Base-by-base conservation (phyloP, 345 rosid species). In the Zanthoxylum bungeanum region DNA sequence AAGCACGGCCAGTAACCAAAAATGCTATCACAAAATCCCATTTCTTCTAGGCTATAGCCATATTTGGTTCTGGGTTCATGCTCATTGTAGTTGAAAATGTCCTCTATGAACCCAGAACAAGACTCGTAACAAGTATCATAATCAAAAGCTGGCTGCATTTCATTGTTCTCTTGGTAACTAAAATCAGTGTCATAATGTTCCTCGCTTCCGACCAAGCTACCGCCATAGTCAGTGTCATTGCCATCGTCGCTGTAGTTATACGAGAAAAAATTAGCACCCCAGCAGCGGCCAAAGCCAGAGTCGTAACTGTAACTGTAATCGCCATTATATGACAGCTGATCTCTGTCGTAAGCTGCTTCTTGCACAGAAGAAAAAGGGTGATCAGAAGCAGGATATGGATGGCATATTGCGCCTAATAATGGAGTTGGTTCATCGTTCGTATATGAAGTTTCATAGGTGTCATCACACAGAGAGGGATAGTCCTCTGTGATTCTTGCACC, bases 1-100 rank as follows among this genome's bases (percentile, higher is more conserved):
- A 80, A 19, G 75, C 81, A 83, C 42, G 85, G 85, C 81, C 80
- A 78, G 64, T 78, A 75, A 73, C 80, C 76, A 3, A 77, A 78
- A 30, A 80, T 56, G 42, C 74, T 69, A 73, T 75, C 78, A 25
- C 59, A 77, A 46, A 70, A 16, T 27, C 40, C 74, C 24, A 57
- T 4, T 24, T 71, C 76, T 55, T 80, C 68, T 7, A 10, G 37
- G 53, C 66, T 47, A 36, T 60, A 69, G 51, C 53, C 58, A 14
- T 42, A 10, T 4, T 36, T 12, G 44, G 28, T 44, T 21, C 47
- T 47, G 9, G 39, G 59, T 58, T 73, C 81, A 70, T 56, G 67
- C 64, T 50, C 7, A 6, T 58, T 24, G 61, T 40, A 17, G 36
- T n/a, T 22, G 8, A 57, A 10, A 46, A 39, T 59, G 12, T 44